phyloP scores from a whole-genome alignment of 2,329 filamentous ascomycete species.

The Aspergillus aculeatus region DNA sequence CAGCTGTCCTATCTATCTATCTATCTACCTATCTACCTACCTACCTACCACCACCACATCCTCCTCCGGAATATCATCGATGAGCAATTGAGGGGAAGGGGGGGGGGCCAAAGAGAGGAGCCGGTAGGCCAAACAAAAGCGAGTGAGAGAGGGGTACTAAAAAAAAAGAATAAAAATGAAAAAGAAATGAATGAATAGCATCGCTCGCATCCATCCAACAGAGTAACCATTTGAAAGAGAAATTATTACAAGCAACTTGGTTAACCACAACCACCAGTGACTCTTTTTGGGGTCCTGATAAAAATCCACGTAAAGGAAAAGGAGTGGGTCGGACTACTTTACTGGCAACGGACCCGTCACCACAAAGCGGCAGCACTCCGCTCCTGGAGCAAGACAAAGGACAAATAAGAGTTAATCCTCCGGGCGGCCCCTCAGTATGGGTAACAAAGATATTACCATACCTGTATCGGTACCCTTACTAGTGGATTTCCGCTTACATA shows the following conservation, averaged over 20 bases:
- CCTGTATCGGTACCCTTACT: constrained; percentile 17
- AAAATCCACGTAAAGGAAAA: constrained; percentile 14
- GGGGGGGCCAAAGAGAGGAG: constrained; percentile 11
- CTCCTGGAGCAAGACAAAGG: constrained; percentile 13
- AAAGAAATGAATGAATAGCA: not conserved
- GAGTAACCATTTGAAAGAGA: constrained; percentile 4
- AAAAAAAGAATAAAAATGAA: not conserved
- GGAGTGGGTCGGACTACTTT: constrained; percentile 18
- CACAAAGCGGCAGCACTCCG: constrained; percentile 25
- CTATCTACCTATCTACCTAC: too few relatives aligned
- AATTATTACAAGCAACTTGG: constrained; percentile 1
- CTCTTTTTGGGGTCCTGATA: constrained; percentile 15
- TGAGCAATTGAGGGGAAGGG: constrained; percentile 19
- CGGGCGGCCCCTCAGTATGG: constrained; percentile 11
- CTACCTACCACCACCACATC: not conserved
- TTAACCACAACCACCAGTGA: not conserved
- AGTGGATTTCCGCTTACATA: constrained; percentile 15
- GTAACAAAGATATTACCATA: constrained; percentile 14
- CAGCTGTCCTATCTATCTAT: not conserved
- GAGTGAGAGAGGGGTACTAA: not conserved
- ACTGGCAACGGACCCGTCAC: constrained; percentile 25
- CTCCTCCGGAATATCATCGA: constrained; percentile 3
- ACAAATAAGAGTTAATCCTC: constrained; percentile 19
- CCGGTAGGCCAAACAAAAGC: not conserved
- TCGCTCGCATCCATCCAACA: not conserved